Evolutionary conservation across 176 grass and related monocot genomes (phyloP), one percentile per base, ranked within the genome.

Genomic region (Ampelocalamus luodianensis): DNA sequence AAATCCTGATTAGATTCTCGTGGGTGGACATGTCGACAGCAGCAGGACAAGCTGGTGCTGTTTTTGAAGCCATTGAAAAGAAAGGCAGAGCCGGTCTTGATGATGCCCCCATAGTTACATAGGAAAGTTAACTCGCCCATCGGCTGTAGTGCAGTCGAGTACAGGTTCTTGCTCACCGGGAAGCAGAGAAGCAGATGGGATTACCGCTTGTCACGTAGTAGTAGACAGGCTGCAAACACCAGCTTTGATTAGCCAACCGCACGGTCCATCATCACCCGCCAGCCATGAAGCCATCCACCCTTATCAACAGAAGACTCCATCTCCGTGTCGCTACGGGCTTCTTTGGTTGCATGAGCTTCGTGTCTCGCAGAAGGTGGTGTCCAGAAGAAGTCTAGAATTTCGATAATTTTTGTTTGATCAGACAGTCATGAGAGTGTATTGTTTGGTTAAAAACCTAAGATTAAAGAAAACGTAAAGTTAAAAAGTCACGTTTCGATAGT

Each of bases 1-100:
- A 12, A 69, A 46, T 70, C 74, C 64, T 24, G 51, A 37, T 34
- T 51, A 67, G 85, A 87, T 81, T 87, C 59, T 23, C 69, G 23
- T 40, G 16, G 20, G 45, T 15, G 77, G 46, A 81, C 77, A 80
- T 5, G 85, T 75, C 69, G 78, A 75, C 60, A 66, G 46, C 77
- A 45, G 85, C 58, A 65, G 58, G 85, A 81, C 85, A 87, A 87
- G 16, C 20, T 36, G 51, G 74, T 45, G 74, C 6, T 36, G 76
- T 62, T 63, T 72, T 72, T 51, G 5, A 79, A 72, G 76, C 54
- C 4, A 43, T 22, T 27, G 38, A 17, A 3, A 56, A 17, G 42
- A 18, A 18, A 27, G 17, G 2, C 27, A 32, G 66, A 51, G 14
- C 22, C 82, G 36, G 82, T 37, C 20, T 16, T 23, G 16, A 32